Evolutionary conservation across 371 early-diverging fungal genomes (phyloP).

Genomic region (Apophysomyces ossiformis): DNA sequence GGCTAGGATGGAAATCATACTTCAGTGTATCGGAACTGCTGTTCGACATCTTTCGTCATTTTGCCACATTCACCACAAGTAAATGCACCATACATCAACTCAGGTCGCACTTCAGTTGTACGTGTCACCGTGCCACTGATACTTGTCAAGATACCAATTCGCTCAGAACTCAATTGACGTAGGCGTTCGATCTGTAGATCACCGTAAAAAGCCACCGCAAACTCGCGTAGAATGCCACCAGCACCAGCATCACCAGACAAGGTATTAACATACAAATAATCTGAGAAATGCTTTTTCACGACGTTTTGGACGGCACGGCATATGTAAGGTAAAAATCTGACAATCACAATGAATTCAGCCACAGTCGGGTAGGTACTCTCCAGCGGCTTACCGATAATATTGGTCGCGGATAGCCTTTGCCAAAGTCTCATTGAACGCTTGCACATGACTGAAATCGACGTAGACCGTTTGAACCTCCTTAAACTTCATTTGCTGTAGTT

Average conservation of each 20-base stretch:
- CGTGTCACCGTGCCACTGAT: constrained; percentile 98
- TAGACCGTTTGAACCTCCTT: constrained; percentile 72
- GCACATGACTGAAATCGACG: constrained; percentile 79
- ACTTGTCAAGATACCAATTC: constrained; percentile 87
- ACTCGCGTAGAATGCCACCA: constrained; percentile 58
- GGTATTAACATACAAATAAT: constrained; percentile 58
- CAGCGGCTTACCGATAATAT: constrained; percentile 69
- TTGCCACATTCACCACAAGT: constrained; percentile 90
- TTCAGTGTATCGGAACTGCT: constrained; percentile 98
- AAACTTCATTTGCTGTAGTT: constrained; percentile 60
- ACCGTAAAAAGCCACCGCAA: constrained; percentile 80
- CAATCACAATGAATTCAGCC: background rate
- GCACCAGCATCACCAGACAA: constrained; percentile 29
- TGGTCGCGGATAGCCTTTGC: constrained; percentile 74
- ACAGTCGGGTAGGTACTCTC: background rate
- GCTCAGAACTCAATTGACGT: constrained; percentile 87
- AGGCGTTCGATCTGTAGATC: constrained; percentile 68
- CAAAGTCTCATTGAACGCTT: constrained; percentile 64
- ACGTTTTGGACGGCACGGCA: constrained; percentile 84
- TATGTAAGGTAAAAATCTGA: constrained; percentile 85
- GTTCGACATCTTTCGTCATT: constrained; percentile 85
- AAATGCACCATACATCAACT: constrained; percentile 93
- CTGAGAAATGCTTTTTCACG: constrained; percentile 68
- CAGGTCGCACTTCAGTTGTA: constrained; percentile 98
- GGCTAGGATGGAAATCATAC: constrained; percentile 31